phyloP scores from a whole-genome alignment of 1,284 basidiomycete genomes.

The Cryptococcus hybrid region DNA sequence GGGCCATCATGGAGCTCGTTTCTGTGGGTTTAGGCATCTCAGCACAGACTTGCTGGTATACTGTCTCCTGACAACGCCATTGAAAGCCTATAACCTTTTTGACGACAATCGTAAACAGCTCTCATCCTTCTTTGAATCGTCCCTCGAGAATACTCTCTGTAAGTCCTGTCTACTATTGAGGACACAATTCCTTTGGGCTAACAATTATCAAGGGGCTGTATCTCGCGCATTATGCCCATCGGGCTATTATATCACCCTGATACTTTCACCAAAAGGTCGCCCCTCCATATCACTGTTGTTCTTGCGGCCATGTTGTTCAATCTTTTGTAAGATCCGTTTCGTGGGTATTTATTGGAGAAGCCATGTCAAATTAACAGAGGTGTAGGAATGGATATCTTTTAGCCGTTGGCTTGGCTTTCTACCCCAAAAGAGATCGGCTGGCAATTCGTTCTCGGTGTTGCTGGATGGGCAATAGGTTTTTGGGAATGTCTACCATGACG shows the following conservation, averaged over 20 bases:
- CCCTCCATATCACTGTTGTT: conserved; percentile 67
- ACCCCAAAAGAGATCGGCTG: conserved; percentile 28
- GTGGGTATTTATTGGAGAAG: conserved; percentile 48
- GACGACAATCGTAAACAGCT: conserved; percentile 20
- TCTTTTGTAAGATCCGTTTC: conserved; percentile 67
- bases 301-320: conserved; percentile 66
- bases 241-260: conserved; percentile 73
- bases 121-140: conserved; percentile 42
- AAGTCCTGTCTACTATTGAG: conserved; percentile 1
- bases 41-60: not conserved
- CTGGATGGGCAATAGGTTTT: conserved; percentile 69
- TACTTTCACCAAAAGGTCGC: conserved; percentile 77
- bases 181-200: not conserved
- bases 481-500: conserved; percentile 84
- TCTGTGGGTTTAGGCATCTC: conserved; percentile 56
- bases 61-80: not conserved
- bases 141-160: conserved; percentile 60
- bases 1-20: conserved; percentile 84
- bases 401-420: conserved; percentile 25
- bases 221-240: conserved; percentile 77
- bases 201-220: conserved; percentile 54
- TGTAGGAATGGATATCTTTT: conserved; percentile 31
- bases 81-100: conserved; percentile 55
- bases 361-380: conserved; percentile 2
- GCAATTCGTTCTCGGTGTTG: conserved; percentile 63